Conservation (phyloP, 306 rosid species). For the Vicia faba region DNA sequence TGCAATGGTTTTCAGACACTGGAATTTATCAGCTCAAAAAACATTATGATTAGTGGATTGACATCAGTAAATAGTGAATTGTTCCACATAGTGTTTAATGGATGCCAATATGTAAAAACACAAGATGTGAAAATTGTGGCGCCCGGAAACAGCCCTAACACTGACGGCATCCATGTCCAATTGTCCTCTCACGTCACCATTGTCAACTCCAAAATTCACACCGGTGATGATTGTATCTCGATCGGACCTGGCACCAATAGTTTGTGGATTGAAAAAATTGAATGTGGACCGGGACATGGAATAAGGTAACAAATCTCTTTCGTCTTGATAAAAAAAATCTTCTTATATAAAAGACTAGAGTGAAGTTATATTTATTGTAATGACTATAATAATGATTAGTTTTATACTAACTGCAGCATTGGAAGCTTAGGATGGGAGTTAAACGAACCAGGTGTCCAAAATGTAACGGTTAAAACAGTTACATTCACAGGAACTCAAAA, state of each 20-base stretch:
- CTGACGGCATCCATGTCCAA: conserved; percentile 73
- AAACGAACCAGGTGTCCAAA: conserved; percentile 60
- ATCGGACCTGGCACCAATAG: conserved; percentile 62
- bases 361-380: too few species aligned
- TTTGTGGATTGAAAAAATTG: conserved; percentile 64
- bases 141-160: conserved; percentile 63
- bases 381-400: not conserved
- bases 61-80: conserved; percentile 60
- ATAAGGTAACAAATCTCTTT: conserved; percentile 41
- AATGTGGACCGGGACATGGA: conserved; percentile 79
- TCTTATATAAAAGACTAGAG: too few species aligned
- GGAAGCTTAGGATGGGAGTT: conserved; percentile 60
- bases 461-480: conserved; percentile 61
- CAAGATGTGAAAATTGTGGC: conserved; percentile 47
- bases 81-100: conserved; percentile 56
- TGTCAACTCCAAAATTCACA: conserved; percentile 48
- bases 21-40: conserved; percentile 46
- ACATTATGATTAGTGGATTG: conserved; percentile 52
- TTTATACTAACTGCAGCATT: conserved; percentile 49
- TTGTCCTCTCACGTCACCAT: conserved; percentile 52
- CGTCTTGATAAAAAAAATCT: too few species aligned
- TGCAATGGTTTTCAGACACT: conserved; percentile 21
- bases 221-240: conserved; percentile 73
- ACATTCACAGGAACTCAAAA: conserved; percentile 52
- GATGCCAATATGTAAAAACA: conserved; percentile 50